Evolutionary conservation across 2,329 filamentous ascomycete species (phyloP).

Genomic region (Colletotrichum chlorophyti): DNA sequence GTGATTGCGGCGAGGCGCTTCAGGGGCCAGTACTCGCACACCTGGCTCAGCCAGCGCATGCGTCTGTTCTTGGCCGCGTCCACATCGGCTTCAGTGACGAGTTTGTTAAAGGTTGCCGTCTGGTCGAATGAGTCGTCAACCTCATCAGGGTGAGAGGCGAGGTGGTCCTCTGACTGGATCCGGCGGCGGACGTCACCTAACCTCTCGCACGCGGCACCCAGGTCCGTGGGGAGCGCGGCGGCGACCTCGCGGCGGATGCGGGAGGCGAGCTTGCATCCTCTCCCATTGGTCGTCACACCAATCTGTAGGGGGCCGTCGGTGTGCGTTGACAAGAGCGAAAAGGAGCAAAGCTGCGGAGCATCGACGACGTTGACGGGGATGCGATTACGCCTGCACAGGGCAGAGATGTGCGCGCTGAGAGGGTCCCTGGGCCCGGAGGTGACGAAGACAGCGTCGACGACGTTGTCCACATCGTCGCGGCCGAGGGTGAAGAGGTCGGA

Average conservation of each 20-base stretch:
- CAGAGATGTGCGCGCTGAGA: slow-evolving; percentile 68
- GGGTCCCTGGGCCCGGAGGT: slow-evolving; percentile 62
- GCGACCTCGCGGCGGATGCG: slow-evolving; percentile 89
- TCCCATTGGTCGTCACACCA: slow-evolving; percentile 93
- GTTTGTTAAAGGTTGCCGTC: slow-evolving; percentile 80
- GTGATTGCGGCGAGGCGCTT: slow-evolving; percentile 79
- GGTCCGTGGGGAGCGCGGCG: slow-evolving; percentile 74
- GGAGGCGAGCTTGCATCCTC: slow-evolving; percentile 91
- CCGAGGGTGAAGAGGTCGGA: slow-evolving; percentile 77
- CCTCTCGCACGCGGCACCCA: slow-evolving; percentile 79
- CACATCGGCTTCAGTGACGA: slow-evolving; percentile 77
- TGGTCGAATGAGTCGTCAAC: slow-evolving; percentile 75
- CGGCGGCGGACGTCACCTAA: slow-evolving; percentile 76
- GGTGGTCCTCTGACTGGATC: slow-evolving; percentile 77
- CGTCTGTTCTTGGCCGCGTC: slow-evolving; percentile 79
- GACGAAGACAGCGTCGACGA: slow-evolving; percentile 94
- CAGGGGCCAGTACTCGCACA: slow-evolving; percentile 98
- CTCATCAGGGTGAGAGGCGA: slow-evolving; percentile 36
- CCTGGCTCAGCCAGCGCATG: slow-evolving; percentile 92
- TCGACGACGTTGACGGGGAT: slow-evolving; percentile 96
- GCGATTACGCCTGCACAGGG: slow-evolving; percentile 76
- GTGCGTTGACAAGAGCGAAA: slow-evolving; percentile 88
- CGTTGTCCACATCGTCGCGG: slow-evolving; percentile 75
- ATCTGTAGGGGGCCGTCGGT: slow-evolving; percentile 91
- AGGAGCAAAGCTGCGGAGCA: slow-evolving; percentile 84